A percentile compares a stretch with the other conserved stretches of the same genome.
Evolutionary conservation across 352 stramenopile species (phyloP).

Genomic region (Phytophthora pseudosyringae): DNA sequence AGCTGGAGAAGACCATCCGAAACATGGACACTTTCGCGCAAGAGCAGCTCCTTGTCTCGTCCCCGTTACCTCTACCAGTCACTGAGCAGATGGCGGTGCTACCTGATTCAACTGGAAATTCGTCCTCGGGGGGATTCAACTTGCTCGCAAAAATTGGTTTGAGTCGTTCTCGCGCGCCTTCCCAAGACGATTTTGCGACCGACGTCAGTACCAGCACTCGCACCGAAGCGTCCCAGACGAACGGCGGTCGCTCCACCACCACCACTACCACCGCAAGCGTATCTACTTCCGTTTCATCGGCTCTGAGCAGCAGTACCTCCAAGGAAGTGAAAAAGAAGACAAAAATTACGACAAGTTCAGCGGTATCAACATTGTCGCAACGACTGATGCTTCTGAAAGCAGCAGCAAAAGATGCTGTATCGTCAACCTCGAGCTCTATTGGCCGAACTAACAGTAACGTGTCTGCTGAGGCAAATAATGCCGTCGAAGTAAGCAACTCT

Average conservation of each 20-base stretch:
- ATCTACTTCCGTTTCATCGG: constrained; percentile 10
- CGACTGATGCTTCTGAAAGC: constrained; percentile 69
- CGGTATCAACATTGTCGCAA: constrained; percentile 60
- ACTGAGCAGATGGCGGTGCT: constrained; percentile 7
- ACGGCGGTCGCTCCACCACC: background rate
- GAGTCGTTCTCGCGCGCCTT: constrained; percentile 39
- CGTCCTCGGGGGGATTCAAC: constrained; percentile 45
- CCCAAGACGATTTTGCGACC: constrained; percentile 42
- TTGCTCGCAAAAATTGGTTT: constrained; percentile 61
- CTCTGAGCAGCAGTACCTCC: constrained; percentile 10
- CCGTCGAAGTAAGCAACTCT: constrained; percentile 39
- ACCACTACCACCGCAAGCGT: constrained; percentile 7
- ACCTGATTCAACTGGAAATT: constrained; percentile 18
- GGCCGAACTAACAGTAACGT: constrained; percentile 25
- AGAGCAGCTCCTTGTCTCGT: constrained; percentile 77
- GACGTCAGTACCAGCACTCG: constrained; percentile 9
- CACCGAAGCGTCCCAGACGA: constrained; percentile 12
- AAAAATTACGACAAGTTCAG: constrained; percentile 47
- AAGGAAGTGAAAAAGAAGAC: constrained; percentile 22
- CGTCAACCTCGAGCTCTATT: constrained; percentile 33
- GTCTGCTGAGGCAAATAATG: constrained; percentile 11
- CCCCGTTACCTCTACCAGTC: constrained; percentile 13
- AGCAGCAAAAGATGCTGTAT: constrained; percentile 73
- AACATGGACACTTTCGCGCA: constrained; percentile 67
- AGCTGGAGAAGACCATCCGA: constrained; percentile 73